These are phyloP conservation scores for Cercophora scortea DNA, from an alignment of 495 filamentous ascomycete species.

Conservation along the genomic window DNA sequence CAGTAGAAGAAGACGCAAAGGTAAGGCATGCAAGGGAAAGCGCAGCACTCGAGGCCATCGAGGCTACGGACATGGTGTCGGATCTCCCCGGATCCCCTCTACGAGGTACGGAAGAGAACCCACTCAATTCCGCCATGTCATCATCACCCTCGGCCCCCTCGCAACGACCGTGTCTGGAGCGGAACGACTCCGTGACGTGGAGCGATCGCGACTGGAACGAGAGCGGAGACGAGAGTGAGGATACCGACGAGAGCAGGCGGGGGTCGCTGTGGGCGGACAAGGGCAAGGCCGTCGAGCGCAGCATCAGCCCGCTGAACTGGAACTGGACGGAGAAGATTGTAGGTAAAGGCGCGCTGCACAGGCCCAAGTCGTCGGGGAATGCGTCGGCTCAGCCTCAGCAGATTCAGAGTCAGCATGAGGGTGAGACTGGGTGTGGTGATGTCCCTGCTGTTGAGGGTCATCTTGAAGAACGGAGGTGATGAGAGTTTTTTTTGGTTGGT, in stretches of 20 bases:
- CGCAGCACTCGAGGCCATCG: slow-evolving; percentile 6
- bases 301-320: slow-evolving; percentile 27
- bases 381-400: too few species aligned
- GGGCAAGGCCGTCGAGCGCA: slow-evolving; percentile 4
- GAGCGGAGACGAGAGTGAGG: slow-evolving; percentile 41
- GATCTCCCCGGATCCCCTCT: not conserved
- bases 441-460: too few species aligned
- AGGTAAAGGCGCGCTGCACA: slow-evolving; percentile 30
- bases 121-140: slow-evolving; percentile 4
- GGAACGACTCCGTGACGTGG: slow-evolving; percentile 39
- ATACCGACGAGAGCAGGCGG: slow-evolving; percentile 10
- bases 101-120: not conserved
- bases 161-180: slow-evolving; percentile 21
- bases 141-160: slow-evolving; percentile 8
- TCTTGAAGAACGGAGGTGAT: too few species aligned
- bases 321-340: slow-evolving; percentile 53
- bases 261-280: slow-evolving; percentile 2
- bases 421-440: too few species aligned
- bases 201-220: slow-evolving; percentile 47
- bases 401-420: too few species aligned
- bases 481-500: too few species aligned
- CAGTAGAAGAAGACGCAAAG: not conserved
- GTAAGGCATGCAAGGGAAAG: not conserved
- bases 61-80: slow-evolving; percentile 14
- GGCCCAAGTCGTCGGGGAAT: not conserved